Conservation (phyloP, 768 basidiomycete species). For the Kwoniella sp. region DNA sequence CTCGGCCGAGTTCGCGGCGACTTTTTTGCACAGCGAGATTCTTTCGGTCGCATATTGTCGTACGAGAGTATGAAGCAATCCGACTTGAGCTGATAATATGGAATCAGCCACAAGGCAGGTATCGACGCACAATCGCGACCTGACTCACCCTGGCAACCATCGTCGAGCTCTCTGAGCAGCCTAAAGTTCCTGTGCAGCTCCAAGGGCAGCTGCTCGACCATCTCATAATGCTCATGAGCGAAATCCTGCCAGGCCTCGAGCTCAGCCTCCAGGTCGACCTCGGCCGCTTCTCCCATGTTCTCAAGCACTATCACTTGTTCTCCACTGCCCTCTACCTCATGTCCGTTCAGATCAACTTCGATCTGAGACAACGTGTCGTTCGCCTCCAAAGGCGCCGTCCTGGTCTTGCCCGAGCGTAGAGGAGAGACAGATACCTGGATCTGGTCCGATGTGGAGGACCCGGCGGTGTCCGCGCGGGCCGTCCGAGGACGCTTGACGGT, state of each 20-base stretch:
- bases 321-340: too few species aligned
- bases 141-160: slow-evolving; percentile 41
- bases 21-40: too few species aligned
- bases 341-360: too few species aligned
- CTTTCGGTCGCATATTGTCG: slow-evolving; percentile 24
- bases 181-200: slow-evolving; percentile 50
- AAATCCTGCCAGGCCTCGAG: slow-evolving; percentile 45
- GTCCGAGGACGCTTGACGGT: neutral
- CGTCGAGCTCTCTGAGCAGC: slow-evolving; percentile 48
- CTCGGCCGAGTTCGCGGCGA: too few species aligned
- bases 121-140: neutral
- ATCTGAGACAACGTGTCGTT: neutral
- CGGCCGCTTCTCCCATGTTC: neutral
- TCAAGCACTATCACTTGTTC: neutral
- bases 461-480: too few species aligned
- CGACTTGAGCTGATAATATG: slow-evolving; percentile 30
- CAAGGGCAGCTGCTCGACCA: slow-evolving; percentile 50
- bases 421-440: too few species aligned
- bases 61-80: slow-evolving; percentile 31
- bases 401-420: neutral
- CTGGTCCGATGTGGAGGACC: too few species aligned
- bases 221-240: slow-evolving; percentile 45
- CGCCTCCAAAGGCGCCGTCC: neutral
- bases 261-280: slow-evolving; percentile 23
- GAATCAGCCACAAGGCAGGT: neutral